Evolutionary conservation across 176 grass and related monocot species (phyloP), one percentile per base, ranked within the genome.

Genomic region (Carex littledalei): DNA sequence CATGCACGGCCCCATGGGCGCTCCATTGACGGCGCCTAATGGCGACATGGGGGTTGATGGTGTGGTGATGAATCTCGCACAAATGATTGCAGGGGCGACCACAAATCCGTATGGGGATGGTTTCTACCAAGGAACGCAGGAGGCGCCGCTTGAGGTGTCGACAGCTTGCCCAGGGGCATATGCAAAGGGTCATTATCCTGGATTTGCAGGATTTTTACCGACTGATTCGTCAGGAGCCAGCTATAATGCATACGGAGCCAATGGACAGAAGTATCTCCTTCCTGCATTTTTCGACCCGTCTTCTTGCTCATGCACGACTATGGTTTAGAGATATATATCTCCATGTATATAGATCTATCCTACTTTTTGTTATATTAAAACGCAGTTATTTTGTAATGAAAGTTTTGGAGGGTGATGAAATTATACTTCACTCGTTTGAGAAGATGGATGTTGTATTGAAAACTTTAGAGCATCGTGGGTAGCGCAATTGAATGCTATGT

Each of bases 21-120:
- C 67, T 45, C 79, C 87, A 35, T 82, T 93, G 3, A 85, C 49
- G 2, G 52, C 88, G 1, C 91, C 86, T 0, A 94, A 81, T 68
- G 90, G 79, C 4, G 93, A 94, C 69, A 63, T 60, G 1, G 90
- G 90, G 17, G 70, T 76, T 41, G 93, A 94, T 63, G 93, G 90
- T 35, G 70, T 86, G 6, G 21, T 92, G 59, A 79, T 89, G 16
- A 94, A 70, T 80, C 47, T 94, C 0, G 90, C 86, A 5, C 54
- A 52, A 47, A 70, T 94, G 83, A 7, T 94, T 2, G 92, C 89
- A 1, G 86, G 89, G 74, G 65, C 83, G 0, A 68, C 91, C 2
- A 91, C 86, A 10, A 84, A 94, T 78, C 93, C 93, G 0, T 84
- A 80, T 43, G 90, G 90, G 0, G 86, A 90, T 66, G 93, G 90